Base-by-base conservation (phyloP, 2,329 filamentous ascomycete species). In the Colletotrichum liriopes region DNA sequence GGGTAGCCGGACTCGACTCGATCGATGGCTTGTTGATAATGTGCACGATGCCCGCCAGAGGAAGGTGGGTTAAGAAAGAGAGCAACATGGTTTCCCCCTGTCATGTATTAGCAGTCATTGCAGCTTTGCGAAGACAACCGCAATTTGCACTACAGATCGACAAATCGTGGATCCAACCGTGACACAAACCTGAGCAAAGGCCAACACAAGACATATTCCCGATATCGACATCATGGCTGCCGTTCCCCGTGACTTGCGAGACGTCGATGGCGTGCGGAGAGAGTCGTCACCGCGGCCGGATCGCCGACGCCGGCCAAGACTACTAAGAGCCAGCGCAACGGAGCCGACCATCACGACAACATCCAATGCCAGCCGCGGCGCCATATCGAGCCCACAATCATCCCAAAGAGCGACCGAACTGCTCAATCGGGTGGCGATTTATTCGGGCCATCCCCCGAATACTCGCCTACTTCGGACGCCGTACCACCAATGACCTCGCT, bases 321-420 rank as follows among this genome's bases (percentile, higher is more conserved):
- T 91, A 52, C 82, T 90, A 54, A 84, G 89, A 71, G 86, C 89
- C 37, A 85, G 84, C 65, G 87, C 86, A 41, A 91, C 89, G 14
- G 88, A 88, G 73, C 88, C 89, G 5, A 89, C 88, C 37, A 86
- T 91, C 74, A 90, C 87, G 16, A 72, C 71, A 26, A 84, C 86
- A 5, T 88, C 87, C 41, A 89, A 86, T 74, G 86, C 85, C 43
- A 87, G 85, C 73, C 82, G 86, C 65, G 86, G 86, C 67, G 83
- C 89, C 49, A 80, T 90, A 55, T 85, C 86, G 18, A 85, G 81
- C 63, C 82, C 86, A 2, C 84, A 86, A 72, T 83, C 85, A 14
- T 83, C 83, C 37, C 85, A 87, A 32, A 82, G 86, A 73, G 89
- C 89, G 23, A 84, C 88, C 4, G 88, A 90, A 62, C 79, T 91